Evolutionary conservation across 2,329 filamentous ascomycete species (phyloP), one percentile per base, ranked within the genome.

Genomic region (Myriosclerotinia duriaeana): DNA sequence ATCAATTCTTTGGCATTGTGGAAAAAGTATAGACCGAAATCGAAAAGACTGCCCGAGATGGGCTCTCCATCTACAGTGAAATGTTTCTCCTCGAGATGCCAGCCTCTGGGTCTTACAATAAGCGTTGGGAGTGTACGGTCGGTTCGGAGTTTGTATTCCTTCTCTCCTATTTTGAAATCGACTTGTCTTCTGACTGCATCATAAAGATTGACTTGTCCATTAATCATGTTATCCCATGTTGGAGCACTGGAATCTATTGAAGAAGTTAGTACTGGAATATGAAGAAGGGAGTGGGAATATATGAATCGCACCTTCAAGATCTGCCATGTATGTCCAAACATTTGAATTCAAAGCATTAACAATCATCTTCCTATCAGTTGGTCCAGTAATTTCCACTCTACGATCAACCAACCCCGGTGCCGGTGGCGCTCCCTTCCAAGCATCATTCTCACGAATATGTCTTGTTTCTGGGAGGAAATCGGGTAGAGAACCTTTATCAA

Each of bases 161-260:
- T 99, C 75, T 87, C 83, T 70, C 93, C 93, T 77, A 93, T 90
- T 84, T 95, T 96, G 85, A 98, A 98, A 82, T 98, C 94, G 74
- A 98, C 88, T 80, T 97, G 91, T 73, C 87, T 89, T 76, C 95
- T 91, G 77, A 96, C 93, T 72, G 93, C 95, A 76, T 98, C 95
- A 83, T 97, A 96, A 67, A 99, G 86, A 83, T 98, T 99, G 72
- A 97, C 89, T 81, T 99, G 95, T 70, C 95, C 95, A 74, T 95
- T 96, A 83, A 98, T 89, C 93, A 98, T 98, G 83, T 98, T 98
- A 72, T 97, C 93, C 95, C 95, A 99, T 53, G 95, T 97, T 34
- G 95, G 95, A 34, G 95, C 93, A 76, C 86, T 95, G 8, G 95
- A 97, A 79, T 98, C 93, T 97, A 74, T 46, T 26, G 40, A n/a